Conservation (phyloP, 1,139 yeast genomes). For the Scheffersomyces cryptocercus region DNA sequence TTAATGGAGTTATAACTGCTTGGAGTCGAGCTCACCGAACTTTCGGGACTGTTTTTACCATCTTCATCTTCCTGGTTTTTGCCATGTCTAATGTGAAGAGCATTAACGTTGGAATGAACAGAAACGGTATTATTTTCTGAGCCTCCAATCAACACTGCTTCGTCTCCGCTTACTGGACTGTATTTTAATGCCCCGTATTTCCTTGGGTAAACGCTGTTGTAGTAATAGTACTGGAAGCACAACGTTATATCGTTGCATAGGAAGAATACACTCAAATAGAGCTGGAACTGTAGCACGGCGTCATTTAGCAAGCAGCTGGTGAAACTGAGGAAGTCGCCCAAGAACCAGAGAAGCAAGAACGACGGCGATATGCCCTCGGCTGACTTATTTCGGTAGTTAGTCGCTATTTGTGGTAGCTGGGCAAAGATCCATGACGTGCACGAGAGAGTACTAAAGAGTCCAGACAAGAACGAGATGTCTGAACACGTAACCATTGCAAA, state of each 20-base stretch:
- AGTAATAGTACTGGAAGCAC: conserved; percentile 77
- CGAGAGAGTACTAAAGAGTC: conserved; percentile 35
- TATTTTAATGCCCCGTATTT: conserved; percentile 5
- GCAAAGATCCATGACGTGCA: conserved; percentile 75
- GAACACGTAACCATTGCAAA: conserved; percentile 15
- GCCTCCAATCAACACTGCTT: conserved; percentile 4
- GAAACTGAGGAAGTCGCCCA: conserved; percentile 82
- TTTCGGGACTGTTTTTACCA: conserved; percentile 1
- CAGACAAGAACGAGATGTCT: conserved; percentile 20
- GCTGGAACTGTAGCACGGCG: conserved; percentile 73
- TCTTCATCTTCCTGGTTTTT: neutral
- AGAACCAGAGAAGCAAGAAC: conserved; percentile 75
- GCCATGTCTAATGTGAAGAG: conserved; percentile 14
- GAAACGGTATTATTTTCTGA: conserved; percentile 7
- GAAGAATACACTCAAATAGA: conserved; percentile 73
- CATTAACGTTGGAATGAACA: conserved; percentile 9
- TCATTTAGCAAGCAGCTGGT: conserved; percentile 77
- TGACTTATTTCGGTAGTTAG: conserved; percentile 72
- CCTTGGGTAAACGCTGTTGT: conserved; percentile 44
- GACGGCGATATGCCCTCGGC: conserved; percentile 86
- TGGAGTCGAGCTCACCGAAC: neutral
- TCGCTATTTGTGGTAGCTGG: conserved; percentile 80
- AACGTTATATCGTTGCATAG: conserved; percentile 69
- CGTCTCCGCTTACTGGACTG: conserved; percentile 3
- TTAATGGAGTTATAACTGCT: conserved; percentile 29